A percentile compares a stretch with the other conserved stretches of the same genome.
phyloP scores from a whole-genome alignment of 768 basidiomycete genomes.

The Phylloporus sp. region DNA sequence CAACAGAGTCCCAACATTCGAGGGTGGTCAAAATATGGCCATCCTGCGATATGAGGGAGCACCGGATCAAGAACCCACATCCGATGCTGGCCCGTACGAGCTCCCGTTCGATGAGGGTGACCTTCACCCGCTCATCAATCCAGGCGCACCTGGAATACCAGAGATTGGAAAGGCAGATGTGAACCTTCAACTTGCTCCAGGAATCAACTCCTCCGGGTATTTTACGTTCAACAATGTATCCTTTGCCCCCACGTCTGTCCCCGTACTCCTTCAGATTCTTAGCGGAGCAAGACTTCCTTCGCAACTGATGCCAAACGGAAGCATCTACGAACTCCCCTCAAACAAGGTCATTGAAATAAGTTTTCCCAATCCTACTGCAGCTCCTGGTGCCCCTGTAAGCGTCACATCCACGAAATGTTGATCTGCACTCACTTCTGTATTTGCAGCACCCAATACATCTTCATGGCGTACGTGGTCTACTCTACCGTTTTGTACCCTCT shows the following conservation, averaged over 20 bases:
- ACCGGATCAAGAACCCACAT: conserved; percentile 36
- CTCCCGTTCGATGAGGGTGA: conserved; percentile 35
- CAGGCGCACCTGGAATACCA: conserved; percentile 35
- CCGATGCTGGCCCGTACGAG: conserved; percentile 13
- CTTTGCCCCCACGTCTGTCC: no score
- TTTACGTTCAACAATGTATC: conserved; percentile 26
- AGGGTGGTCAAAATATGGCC: conserved; percentile 41
- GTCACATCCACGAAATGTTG: no score
- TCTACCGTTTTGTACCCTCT: no score
- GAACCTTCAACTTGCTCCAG: conserved; percentile 21
- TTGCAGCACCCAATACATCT: conserved; percentile 33
- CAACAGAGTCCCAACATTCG: conserved; percentile 29
- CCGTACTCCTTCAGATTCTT: conserved; percentile 52
- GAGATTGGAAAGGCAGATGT: conserved; percentile 37
- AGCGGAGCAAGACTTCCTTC: conserved; percentile 42
- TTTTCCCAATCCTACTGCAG: conserved; percentile 32
- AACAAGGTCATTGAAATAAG: conserved; percentile 43
- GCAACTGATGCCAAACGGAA: conserved; percentile 44
- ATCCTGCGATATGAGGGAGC: conserved; percentile 48
- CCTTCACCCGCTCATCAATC: conserved; percentile 33
- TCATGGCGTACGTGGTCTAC: conserved; percentile 30
- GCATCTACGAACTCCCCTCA: conserved; percentile 39
- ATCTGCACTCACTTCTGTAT: not conserved
- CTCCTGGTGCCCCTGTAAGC: conserved; percentile 25
- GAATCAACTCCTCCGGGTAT: not conserved